phyloP scores from a whole-genome alignment of 345 rosid species.

The Chamaenerion angustifolium region DNA sequence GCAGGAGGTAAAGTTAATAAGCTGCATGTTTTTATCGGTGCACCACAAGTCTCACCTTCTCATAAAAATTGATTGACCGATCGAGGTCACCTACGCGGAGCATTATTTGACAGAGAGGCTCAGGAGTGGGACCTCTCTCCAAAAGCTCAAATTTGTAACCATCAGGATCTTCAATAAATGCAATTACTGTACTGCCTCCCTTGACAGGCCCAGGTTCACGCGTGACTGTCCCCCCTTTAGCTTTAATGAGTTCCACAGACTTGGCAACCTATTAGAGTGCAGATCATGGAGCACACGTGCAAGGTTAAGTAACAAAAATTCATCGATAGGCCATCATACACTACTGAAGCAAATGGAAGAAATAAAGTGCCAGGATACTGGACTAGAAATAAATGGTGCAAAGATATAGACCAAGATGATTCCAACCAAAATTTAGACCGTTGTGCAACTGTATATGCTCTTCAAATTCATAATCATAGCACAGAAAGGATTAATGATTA shows the following conservation, averaged over 20 bases:
- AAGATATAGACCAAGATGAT: too few relatives aligned
- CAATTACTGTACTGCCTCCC: slow-evolving; percentile 78
- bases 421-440: too few relatives aligned
- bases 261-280: slow-evolving; percentile 50
- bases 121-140: slow-evolving; percentile 97
- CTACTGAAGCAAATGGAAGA: too few relatives aligned
- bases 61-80: slow-evolving; percentile 75
- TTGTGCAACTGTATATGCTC: too few relatives aligned
- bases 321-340: neutral
- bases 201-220: slow-evolving; percentile 92
- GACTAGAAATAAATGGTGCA: too few relatives aligned
- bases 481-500: too few relatives aligned
- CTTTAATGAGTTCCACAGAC: slow-evolving; percentile 70
- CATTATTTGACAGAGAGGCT: slow-evolving; percentile 98
- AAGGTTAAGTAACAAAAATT: neutral
- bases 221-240: slow-evolving; percentile 80
- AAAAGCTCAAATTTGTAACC: slow-evolving; percentile 94
- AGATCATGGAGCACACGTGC: neutral
- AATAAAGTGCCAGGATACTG: too few relatives aligned
- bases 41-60: slow-evolving; percentile 41
- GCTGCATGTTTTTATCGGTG: too few relatives aligned
- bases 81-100: slow-evolving; percentile 97
- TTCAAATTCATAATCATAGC: too few relatives aligned
- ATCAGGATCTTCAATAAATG: slow-evolving; percentile 92
- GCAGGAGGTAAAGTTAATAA: too few relatives aligned